These are phyloP conservation scores for Acephala macrosclerotiorum DNA, from an alignment of 2,329 filamentous ascomycete genomes.

Conservation along the genomic window DNA sequence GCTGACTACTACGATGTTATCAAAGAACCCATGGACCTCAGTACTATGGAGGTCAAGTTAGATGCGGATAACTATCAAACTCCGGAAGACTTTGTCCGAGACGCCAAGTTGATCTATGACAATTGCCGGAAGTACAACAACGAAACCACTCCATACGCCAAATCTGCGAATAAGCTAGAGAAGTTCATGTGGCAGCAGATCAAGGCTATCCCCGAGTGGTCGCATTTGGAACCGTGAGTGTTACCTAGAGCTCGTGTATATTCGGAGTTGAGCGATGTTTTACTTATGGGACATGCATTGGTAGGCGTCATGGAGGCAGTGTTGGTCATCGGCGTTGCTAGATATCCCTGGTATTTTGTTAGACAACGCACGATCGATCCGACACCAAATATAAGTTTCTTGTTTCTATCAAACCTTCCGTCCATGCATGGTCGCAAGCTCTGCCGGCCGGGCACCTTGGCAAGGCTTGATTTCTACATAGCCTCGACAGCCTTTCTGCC, in stretches of 20 bases:
- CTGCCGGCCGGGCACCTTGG: neutral
- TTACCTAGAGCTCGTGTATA: neutral
- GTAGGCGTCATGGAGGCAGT: neutral
- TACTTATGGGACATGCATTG: slow-evolving; percentile 6
- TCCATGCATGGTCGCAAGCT: neutral
- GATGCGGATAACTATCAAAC: slow-evolving; percentile 91
- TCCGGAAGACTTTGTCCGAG: slow-evolving; percentile 90
- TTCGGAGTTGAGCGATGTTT: neutral
- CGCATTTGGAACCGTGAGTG: slow-evolving; percentile 49
- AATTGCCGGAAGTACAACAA: slow-evolving; percentile 98
- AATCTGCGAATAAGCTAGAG: slow-evolving; percentile 90
- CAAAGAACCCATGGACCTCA: slow-evolving; percentile 95
- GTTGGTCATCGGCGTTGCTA: neutral
- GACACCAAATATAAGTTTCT: neutral
- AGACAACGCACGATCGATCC: neutral
- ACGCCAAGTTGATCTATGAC: slow-evolving; percentile 88
- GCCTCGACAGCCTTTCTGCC: neutral
- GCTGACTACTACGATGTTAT: slow-evolving; percentile 99
- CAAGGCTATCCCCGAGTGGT: slow-evolving; percentile 93
- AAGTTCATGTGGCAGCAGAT: slow-evolving; percentile 97
- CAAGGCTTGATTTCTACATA: neutral
- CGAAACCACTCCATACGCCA: slow-evolving; percentile 92
- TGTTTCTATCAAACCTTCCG: neutral
- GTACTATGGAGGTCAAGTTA: slow-evolving; percentile 94
- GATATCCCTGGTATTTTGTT: slow-evolving; percentile 3